Evolutionary conservation across 1,284 basidiomycete genomes (phyloP), one percentile per base, ranked within the genome.

Genomic region (Takashimella tepidaria): DNA sequence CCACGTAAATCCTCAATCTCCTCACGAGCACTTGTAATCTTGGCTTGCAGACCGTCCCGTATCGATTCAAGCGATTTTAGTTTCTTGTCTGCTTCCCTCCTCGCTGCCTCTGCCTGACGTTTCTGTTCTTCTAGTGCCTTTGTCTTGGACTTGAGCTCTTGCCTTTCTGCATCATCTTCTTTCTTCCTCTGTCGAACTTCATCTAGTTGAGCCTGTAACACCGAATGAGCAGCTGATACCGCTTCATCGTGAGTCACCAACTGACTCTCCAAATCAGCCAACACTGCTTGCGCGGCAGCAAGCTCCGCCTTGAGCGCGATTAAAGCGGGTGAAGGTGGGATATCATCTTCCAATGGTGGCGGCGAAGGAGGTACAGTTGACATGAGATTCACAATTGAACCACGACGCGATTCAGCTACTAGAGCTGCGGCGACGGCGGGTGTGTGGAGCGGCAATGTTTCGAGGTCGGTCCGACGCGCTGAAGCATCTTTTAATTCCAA

Each of bases 101-200:
- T 86, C 50, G 79, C 76, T 48, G 81, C 79, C 72, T 97, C 93
- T 4, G 92, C 89, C 45, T 79, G 78, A 41, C 93, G 84, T 75
- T 88, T 90, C 55, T 84, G 80, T 67, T 98, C 93, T 64, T 98
- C 93, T 5, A 96, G 79, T 0, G 79, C 75, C 74, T 93, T 93
- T 49, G 88, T 88, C 50, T 85, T 83, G 20, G 82, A 73, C 71
- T 92, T 93, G 53, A 90, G 78, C 68, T 96, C 90, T 24, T 81
- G 76, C 51, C 89, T 83, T 23, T 83, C 81, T 2, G 79, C 79
- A 64, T 97, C 95, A 69, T 97, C 93, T 58, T 86, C 83, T 47
- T 86, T 86, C 71, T 92, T 92, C 56, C 82, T 81, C 50, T 82
- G 82, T 19, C 92, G 83, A 47, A 87, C 82, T 21, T 83, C 80